Conservation (phyloP, 164 flowering plant species). For the Dillenia suffruticosa region DNA sequence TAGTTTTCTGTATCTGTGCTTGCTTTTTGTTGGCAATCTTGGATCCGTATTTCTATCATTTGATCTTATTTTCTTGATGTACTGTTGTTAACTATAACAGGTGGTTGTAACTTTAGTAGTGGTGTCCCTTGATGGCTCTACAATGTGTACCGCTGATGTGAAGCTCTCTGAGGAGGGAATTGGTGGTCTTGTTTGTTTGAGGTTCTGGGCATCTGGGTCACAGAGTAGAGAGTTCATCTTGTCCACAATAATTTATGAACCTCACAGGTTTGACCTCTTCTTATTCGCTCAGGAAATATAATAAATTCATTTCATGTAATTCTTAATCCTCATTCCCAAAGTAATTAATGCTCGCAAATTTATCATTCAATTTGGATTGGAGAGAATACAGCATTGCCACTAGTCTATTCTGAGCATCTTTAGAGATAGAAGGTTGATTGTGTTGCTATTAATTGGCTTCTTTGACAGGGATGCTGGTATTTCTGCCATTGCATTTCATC, state of each 20-base stretch:
- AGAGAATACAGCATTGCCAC: slow-evolving; percentile 5
- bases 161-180: slow-evolving; percentile 82
- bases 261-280: slow-evolving; percentile 67
- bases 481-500: slow-evolving; percentile 84
- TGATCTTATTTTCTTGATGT: background rate
- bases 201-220: slow-evolving; percentile 64
- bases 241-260: slow-evolving; percentile 87
- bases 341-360: too few relatives aligned
- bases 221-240: slow-evolving; percentile 50
- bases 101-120: slow-evolving; percentile 55
- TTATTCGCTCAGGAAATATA: background rate
- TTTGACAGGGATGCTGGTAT: slow-evolving; percentile 64
- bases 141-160: slow-evolving; percentile 77
- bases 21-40: background rate
- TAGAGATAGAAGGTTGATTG: too few relatives aligned
- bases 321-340: too few relatives aligned
- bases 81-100: slow-evolving; percentile 28
- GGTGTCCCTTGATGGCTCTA: slow-evolving; percentile 78
- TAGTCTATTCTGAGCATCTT: background rate
- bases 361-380: too few relatives aligned
- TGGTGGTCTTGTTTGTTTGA: slow-evolving; percentile 81
- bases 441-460: too few relatives aligned
- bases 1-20: background rate
- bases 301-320: background rate
- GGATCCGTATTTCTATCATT: background rate